These are phyloP conservation scores for Rhizodiscina lignyota DNA, from an alignment of 495 filamentous ascomycete genomes.

Conservation along the genomic window DNA sequence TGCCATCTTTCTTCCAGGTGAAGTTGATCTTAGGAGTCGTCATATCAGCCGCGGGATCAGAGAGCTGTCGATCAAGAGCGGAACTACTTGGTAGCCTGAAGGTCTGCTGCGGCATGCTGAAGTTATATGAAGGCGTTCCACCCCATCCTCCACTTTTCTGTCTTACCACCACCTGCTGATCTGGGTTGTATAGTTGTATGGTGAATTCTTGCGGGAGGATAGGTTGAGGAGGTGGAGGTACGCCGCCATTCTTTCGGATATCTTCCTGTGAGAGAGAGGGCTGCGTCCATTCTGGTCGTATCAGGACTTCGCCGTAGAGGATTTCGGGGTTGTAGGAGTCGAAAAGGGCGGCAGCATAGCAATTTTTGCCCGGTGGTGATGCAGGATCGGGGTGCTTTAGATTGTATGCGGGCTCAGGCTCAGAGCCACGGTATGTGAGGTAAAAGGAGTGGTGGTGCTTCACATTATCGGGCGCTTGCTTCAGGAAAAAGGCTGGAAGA, in stretches of 20 bases:
- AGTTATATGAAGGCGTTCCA: conserved; percentile 66
- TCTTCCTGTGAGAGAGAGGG: conserved; percentile 66
- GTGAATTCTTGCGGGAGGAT: conserved; percentile 62
- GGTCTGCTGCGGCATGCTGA: conserved; percentile 75
- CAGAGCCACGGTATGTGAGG: conserved; percentile 64
- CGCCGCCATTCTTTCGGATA: conserved; percentile 53
- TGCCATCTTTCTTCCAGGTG: conserved; percentile 82
- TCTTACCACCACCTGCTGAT: conserved; percentile 59
- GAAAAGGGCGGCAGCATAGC: conserved; percentile 71
- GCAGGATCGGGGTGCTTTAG: conserved; percentile 59
- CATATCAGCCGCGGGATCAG: conserved; percentile 47
- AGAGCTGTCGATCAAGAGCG: conserved; percentile 56
- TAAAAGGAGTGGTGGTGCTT: conserved; percentile 46
- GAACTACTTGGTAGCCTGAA: conserved; percentile 67
- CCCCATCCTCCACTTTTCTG: conserved; percentile 62
- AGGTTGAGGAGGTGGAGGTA: conserved; percentile 54
- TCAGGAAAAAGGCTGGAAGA: conserved; percentile 46
- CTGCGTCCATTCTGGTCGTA: conserved; percentile 70
- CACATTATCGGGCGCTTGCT: conserved; percentile 24
- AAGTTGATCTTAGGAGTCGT: conserved; percentile 69
- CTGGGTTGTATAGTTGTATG: conserved; percentile 86
- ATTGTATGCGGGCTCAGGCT: conserved; percentile 61
- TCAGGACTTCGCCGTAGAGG: conserved; percentile 73
- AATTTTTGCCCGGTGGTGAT: conserved; percentile 51
- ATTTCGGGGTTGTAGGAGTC: conserved; percentile 69